Conservation (phyloP, 2,329 filamentous ascomycete species). For the Amauroascus niger region DNA sequence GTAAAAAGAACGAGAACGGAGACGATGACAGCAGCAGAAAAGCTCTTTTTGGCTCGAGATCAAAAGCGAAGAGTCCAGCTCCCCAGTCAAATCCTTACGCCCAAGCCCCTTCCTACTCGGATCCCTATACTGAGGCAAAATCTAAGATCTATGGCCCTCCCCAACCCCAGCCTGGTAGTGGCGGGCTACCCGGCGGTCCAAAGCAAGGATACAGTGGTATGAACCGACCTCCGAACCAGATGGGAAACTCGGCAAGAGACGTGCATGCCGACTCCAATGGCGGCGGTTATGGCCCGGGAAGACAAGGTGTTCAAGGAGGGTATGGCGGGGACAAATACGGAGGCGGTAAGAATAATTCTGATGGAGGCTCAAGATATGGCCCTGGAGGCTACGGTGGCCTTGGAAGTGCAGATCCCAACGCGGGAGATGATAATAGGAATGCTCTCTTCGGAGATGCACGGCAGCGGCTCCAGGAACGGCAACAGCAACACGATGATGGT, state of each 20-base stretch:
- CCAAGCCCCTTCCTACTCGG: conserved; percentile 37
- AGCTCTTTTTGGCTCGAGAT: conserved; percentile 50
- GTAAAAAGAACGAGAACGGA: conserved; percentile 46
- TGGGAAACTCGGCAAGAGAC: conserved; percentile 15
- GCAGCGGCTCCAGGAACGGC: conserved; percentile 41
- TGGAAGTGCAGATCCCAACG: conserved; percentile 41
- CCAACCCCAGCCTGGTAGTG: conserved; percentile 22
- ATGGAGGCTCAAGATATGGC: conserved; percentile 39
- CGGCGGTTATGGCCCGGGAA: conserved; percentile 35
- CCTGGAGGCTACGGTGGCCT: conserved; percentile 49
- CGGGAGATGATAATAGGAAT: conserved; percentile 46
- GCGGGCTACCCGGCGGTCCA: conserved; percentile 5
- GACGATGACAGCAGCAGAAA: conserved; percentile 46
- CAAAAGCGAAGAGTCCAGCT: conserved; percentile 46
- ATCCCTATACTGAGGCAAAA: conserved; percentile 47
- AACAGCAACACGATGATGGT: conserved; percentile 22
- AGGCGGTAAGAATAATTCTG: conserved; percentile 30
- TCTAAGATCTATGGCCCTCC: conserved; percentile 34
- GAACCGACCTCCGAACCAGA: conserved; percentile 13
- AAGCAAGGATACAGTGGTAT: conserved; percentile 11
- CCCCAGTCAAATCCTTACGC: conserved; percentile 49
- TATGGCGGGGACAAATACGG: conserved; percentile 48
- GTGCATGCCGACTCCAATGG: conserved; percentile 15
- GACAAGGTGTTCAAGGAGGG: conserved; percentile 38
- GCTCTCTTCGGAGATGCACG: conserved; percentile 51